Evolutionary conservation across 2,329 filamentous ascomycete species (phyloP).

Genomic region (Sporothrix euskadiensis): DNA sequence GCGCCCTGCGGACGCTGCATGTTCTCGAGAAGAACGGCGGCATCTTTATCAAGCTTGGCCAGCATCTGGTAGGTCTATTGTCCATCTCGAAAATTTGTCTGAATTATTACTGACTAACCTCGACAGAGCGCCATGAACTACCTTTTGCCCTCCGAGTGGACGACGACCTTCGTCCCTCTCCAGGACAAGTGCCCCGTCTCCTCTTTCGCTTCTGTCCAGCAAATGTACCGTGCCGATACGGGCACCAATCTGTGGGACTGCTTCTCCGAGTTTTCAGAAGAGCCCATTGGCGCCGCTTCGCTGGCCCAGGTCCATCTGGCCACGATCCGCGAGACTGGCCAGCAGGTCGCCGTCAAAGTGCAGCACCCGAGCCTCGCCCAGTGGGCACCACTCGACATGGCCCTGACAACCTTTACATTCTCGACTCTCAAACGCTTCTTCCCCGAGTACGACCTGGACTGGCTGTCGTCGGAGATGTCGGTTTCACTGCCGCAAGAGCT

Average conservation of each 20-base stretch:
- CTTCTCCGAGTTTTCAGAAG: constrained; percentile 79
- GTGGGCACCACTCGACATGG: constrained; percentile 86
- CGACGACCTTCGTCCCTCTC: constrained; percentile 88
- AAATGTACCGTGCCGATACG: constrained; percentile 84
- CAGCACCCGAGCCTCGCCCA: constrained; percentile 88
- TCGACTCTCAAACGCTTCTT: constrained; percentile 88
- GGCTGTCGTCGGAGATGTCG: constrained; percentile 93
- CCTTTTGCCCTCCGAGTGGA: constrained; percentile 87
- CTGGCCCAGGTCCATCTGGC: constrained; percentile 93
- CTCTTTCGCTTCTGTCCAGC: constrained; percentile 79
- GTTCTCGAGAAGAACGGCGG: constrained; percentile 95
- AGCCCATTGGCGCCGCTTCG: constrained; percentile 88
- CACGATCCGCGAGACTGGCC: constrained; percentile 75
- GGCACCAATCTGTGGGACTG: constrained; percentile 74
- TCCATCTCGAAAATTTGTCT: no score
- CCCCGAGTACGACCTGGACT: constrained; percentile 95
- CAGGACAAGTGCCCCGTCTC: constrained; percentile 96
- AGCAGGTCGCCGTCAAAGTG: constrained; percentile 92
- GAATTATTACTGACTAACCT: constrained; percentile 32
- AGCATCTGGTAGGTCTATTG: constrained; percentile 67
- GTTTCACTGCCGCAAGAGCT: constrained; percentile 85
- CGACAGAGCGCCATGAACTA: constrained; percentile 87
- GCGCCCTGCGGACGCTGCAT: constrained; percentile 79
- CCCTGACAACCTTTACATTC: constrained; percentile 86
- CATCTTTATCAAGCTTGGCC: constrained; percentile 97